Evolutionary conservation across 768 basidiomycete genomes (phyloP), one percentile per base, ranked within the genome.

Genomic region (Wakefieldia striispora): DNA sequence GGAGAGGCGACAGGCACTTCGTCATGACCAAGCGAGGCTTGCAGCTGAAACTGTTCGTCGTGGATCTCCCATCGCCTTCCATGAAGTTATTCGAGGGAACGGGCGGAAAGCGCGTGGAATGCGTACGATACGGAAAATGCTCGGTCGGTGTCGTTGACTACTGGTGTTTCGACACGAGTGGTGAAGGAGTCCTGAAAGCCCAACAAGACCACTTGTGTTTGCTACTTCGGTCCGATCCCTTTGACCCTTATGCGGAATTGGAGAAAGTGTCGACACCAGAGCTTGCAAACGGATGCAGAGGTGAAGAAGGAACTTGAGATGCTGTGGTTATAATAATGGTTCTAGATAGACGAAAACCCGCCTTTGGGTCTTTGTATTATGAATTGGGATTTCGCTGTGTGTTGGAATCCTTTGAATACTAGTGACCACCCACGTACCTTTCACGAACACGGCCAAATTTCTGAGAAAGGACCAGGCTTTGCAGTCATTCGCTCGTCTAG

Each of bases 1-100:
- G 65, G 66, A 61, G 56, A 42, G 65, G 65, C 6, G 65, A 66
- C 49, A 51, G 43, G 36, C 48, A 66, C 40, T 65, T 67, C 21
- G 40, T 60, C 36, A 60, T 69, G 67, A 69, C 65, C 7, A 69
- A 66, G 40, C 63, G 65, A 34, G 65, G 67, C n/a, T 40, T 66
- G 21, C 60, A 69, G 19, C 46, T 66, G 23, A 62, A 57, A 20
- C 29, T 69, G 2, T 53, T 66, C 34, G 20, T 62, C 1, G 36
- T 65, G 17, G 43, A 58, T 13, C 40, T 69, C 11, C 62, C 61
- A 3, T 64, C 56, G 13, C 14, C 54, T 3, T 47, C 42, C 3
- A 31, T 55, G 26, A 49, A 38, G 27, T 29, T 66, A 17, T 46
- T 59, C 27, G 65, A 66, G 39, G 57, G 53, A 4, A 29, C 7